Evolutionary conservation across 140 eudicot species (phyloP), one percentile per base, ranked within the genome.

Genomic region (Oenanthe javanica): DNA sequence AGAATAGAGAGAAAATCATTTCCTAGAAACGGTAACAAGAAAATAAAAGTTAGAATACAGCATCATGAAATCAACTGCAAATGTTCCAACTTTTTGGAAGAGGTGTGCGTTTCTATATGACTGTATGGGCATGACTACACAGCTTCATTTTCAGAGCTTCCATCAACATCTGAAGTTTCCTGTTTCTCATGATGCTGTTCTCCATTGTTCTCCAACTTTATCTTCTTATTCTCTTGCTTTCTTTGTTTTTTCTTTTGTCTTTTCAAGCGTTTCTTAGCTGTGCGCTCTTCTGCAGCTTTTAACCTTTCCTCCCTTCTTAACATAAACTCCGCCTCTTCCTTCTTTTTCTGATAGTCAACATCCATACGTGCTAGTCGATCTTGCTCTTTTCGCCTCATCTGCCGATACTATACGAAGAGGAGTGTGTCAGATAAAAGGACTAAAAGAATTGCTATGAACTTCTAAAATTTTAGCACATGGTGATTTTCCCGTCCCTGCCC

Each of bases 321-420:
- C 81, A 81, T 87, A 81, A 94, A 94, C 81, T 94, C 98, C n/a
- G 97, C 87, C 86, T 83, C 78, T 81, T 89, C 89, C 89, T 90
- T 90, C 85, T 92, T 86, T 84, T 83, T 92, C 75, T 90, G 94
- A 80, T 46, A 90, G 88, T 94, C 98, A 6, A 79, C 91, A 9
- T 94, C 98, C 94, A 94, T 94, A 82, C 98, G 89, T 72, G 97
- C 86, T 52, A 92, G 87, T 76, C 99, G 85, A 76, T 94, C 99
- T 83, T 94, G 97, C 77, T 94, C 97, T 85, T 88, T 90, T 72
- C 97, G 80, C 79, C 99, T 90, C 99, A 94, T 94, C 38, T 73
- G 77, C 57, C 77, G 77, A 73, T 73, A 73, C 77, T 73, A 18
- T n/a, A 73, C 1, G 1, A 21, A 46, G 54, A 73, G 38, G 21